Base-by-base conservation (phyloP, 1,139 yeast species). In the Citeromyces hawaiiensis region DNA sequence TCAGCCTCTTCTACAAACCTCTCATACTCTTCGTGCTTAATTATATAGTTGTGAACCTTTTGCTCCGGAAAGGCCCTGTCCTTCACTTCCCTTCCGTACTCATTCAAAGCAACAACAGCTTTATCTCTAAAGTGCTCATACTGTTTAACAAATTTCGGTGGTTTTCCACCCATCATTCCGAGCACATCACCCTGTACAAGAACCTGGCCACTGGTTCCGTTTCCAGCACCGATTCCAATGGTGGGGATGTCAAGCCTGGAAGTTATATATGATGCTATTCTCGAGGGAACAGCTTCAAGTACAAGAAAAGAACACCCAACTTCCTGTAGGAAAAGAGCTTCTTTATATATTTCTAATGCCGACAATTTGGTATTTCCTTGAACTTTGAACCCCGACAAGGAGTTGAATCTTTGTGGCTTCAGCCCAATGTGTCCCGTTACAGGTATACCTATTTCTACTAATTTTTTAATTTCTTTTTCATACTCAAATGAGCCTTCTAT, bases 211-310 rank as follows among this genome's bases (percentile, higher is more conserved):
- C 86, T 76, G 13, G 91, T 80, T 10, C 60, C 61, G 15, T 79
- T 76, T 0, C 98, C 97, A 0, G 97, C 96, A 5, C 98, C 98
- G 40, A 91, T 91, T 5, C 98, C 97, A 46, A 91, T 87, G 1
- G 94, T 85, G 0, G 98, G 97, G 1, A 88, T 64, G 0, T 56
- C 43, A 25, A 87, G 57, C 23, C 63, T 61, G 2, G 65, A 54
- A 0, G 96, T 83, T 36, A 91, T 73, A 43, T 64, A 62, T 37
- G 65, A 59, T 0, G 91, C 91, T n/a, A 91, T 61, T 44, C 69
- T 70, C 42, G 73, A 74, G 2, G 98, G 98, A 8, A 91, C 71
- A 40, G 96, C 94, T 52, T 91, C 98, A 9, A 91, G 56, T 1
- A 91, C 77, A 1, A 87, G 55, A 35, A 80, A 57, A 50, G 83